Base-by-base conservation (phyloP, 2,329 filamentous ascomycete species). In the Fusarium miscanthi region DNA sequence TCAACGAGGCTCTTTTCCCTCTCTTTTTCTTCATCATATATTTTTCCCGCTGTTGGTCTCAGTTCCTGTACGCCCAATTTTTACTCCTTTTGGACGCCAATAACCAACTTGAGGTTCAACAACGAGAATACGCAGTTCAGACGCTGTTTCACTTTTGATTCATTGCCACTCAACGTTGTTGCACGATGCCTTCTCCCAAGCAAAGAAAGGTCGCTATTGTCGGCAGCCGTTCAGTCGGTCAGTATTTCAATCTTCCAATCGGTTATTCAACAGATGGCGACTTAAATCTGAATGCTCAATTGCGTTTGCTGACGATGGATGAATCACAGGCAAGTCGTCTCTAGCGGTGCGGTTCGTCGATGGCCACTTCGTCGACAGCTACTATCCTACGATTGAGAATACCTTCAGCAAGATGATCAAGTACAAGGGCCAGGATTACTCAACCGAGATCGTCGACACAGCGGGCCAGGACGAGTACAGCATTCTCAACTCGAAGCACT, bases 391-490 rank as follows among this genome's bases (percentile, higher is more conserved):
- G 43, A 98, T 99, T 79, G 96, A 99, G 83, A 99, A 98, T 83
- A 98, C 95, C 5, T 99, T 99, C 82, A 97, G 93, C 86, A 97
- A 97, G 82, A 92, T 94, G 76, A 97, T 99, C 82, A 93, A 94
- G 78, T 92, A 93, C 83, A 97, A 96, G 83, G 92, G 93, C 56
- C 94, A 98, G 82, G 96, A 98, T 74, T 99, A 91, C 83, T 91
- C 93, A 57, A 97, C 95, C 17, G 96, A 99, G 85, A 98, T 99
- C 78, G 96, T 99, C 81, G 96, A 99, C 81, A 99, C 96, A 33
- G 96, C 96, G 59, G 96, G 96, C 68, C 95, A 97, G 92, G 96
- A 99, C 86, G 96, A 99, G 84, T 99, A 99, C 86, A 97, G 94
- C 80, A 98, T 98, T 74, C 87, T 99, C 70, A 98, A 98, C 84